A percentile compares a stretch with the other conserved stretches of the same genome.
Conservation (phyloP, 2,329 filamentous ascomycete genomes). For the Colletotrichum tropicale region DNA sequence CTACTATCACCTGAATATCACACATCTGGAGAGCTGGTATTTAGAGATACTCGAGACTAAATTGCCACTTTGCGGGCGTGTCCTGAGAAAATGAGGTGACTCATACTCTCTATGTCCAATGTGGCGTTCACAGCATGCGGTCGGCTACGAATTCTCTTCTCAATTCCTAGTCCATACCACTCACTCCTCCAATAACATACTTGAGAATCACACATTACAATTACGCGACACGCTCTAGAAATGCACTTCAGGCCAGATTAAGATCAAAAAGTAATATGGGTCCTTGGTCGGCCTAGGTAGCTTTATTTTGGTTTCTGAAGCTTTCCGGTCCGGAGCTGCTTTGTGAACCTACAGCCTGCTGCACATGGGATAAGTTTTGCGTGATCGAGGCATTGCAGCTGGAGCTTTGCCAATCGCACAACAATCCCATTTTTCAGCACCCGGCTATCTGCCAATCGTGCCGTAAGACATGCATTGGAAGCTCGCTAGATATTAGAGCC, state of each 20-base stretch:
- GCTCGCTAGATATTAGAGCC: neutral
- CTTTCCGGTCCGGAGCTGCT: neutral
- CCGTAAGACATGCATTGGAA: neutral
- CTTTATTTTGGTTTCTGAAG: neutral
- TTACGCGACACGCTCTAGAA: neutral
- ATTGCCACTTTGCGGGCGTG: neutral
- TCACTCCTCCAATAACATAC: neutral
- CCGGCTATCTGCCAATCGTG: neutral
- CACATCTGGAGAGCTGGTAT: neutral
- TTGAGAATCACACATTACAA: neutral
- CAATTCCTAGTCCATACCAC: neutral
- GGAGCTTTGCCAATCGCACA: neutral
- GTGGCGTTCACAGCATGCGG: neutral
- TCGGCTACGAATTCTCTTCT: neutral
- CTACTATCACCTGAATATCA: neutral
- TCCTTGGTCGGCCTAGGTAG: neutral
- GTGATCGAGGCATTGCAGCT: neutral
- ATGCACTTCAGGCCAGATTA: neutral
- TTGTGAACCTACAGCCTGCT: neutral
- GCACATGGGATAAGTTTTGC: neutral
- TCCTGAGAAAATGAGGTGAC: neutral
- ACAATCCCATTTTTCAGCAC: neutral
- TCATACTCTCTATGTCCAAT: accelerated
- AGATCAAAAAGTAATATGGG: neutral
- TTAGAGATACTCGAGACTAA: neutral